Evolutionary conservation across 1,139 yeast species (phyloP), one percentile per base, ranked within the genome.

Genomic region (Sugiyamaella grinbergsii): DNA sequence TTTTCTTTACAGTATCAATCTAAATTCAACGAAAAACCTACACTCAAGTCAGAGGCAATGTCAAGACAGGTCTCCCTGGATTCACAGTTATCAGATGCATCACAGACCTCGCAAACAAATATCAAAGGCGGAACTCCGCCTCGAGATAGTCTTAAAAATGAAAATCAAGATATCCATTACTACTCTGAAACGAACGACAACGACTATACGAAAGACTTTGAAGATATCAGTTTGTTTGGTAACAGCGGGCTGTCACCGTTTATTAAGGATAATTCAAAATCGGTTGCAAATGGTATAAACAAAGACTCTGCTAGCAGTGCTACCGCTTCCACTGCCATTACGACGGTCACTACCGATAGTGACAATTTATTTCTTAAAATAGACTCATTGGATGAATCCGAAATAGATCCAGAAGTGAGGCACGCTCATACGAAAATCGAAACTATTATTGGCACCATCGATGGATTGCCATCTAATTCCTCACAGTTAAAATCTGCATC

Each of bases 41-140:
- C 10, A 20, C n/a, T 10, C 13, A 11, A 16, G 5, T 23, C 47
- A 19, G 48, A 45, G 16, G 22, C 42, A 15, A 38, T 45, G 36
- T 4, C 23, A 18, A 20, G 41, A n/a, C 42, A 34, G 33, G 23
- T 7, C n/a, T 42, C 47, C 19, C 19, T 42, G 15, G 42, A 34
- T 8, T 47, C 48, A 5, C 41, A 50, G 22, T 10, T 47, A 18
- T 47, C 47, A 13, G 36, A 47, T 50, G 19, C 28, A 2, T 44
- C 48, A 1, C 34, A 15, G n/a, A n/a, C n/a, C n/a, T n/a, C n/a
- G n/a, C n/a, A n/a, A n/a, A n/a, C n/a, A n/a, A 41, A 41, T 23
- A 18, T 3, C 36, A 29, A 31, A 16, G 10, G 39, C n/a, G 28
- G 5, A 16, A n/a, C 13, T n/a, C 18, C 20, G n/a, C n/a, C n/a